Conservation (phyloP, 768 basidiomycete genomes). For the Tulasnella sp. region DNA sequence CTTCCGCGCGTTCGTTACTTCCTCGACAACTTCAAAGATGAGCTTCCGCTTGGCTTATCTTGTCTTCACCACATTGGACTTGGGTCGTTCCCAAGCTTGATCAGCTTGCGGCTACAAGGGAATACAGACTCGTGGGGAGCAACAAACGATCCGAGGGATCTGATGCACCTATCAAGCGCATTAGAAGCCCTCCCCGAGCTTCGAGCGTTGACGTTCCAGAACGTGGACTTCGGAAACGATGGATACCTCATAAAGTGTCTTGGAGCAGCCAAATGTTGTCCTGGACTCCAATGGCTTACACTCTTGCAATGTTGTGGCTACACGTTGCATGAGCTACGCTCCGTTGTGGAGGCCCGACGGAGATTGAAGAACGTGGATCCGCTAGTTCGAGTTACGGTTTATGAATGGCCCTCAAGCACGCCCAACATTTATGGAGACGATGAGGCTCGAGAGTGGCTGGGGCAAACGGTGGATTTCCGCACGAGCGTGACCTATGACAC, state of each 20-base stretch:
- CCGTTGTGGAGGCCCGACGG: neutral
- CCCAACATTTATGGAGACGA: neutral
- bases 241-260: neutral
- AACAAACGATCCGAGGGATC: neutral
- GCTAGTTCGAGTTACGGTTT: neutral
- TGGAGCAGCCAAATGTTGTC: neutral
- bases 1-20: neutral
- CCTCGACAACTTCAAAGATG: neutral
- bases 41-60: neutral
- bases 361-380: neutral
- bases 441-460: neutral
- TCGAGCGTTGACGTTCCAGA: neutral
- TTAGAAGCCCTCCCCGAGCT: neutral
- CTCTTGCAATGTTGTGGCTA: neutral
- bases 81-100: neutral
- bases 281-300: neutral
- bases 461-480: neutral
- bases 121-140: neutral
- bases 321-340: neutral
- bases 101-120: neutral
- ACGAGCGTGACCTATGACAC: neutral
- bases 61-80: neutral
- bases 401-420: neutral
- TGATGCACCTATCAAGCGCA: neutral
- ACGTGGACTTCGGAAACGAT: neutral